phyloP scores from a whole-genome alignment of 148 eudicot species.

The Vaccinium corymbosum region DNA sequence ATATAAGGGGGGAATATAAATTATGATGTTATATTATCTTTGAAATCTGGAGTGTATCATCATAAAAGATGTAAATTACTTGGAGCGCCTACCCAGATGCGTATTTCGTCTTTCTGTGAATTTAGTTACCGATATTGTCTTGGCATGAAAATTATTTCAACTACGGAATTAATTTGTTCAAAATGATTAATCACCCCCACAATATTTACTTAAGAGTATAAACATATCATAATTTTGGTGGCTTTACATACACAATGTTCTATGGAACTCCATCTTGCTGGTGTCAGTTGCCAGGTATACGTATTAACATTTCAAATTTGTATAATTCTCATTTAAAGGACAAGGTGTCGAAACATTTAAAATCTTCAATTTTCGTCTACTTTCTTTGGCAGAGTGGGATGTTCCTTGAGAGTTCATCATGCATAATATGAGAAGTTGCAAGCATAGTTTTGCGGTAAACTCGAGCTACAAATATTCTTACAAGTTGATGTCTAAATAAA shows the following conservation, averaged over 20 bases:
- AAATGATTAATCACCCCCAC: background rate
- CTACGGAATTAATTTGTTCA: background rate
- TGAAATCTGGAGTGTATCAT: background rate
- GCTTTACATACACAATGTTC: background rate
- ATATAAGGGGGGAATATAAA: background rate
- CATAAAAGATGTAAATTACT: background rate
- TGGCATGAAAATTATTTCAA: background rate
- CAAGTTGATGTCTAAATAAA: background rate
- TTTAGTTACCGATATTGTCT: background rate
- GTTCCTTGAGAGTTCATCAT: background rate
- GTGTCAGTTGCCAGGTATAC: background rate
- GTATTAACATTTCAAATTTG: background rate
- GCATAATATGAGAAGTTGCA: background rate
- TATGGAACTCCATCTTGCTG: background rate
- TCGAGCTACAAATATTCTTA: background rate
- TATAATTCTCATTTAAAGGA: background rate
- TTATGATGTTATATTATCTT: background rate
- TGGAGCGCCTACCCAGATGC: background rate
- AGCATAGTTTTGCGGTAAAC: background rate
- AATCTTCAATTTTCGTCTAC: background rate
- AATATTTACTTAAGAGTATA: background rate
- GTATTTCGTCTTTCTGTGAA: background rate
- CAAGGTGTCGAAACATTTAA: background rate
- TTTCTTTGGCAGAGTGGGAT: background rate
- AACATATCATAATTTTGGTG: background rate